phyloP scores from a whole-genome alignment of 257 asterid genomes.

The Verbascum thapsus region DNA sequence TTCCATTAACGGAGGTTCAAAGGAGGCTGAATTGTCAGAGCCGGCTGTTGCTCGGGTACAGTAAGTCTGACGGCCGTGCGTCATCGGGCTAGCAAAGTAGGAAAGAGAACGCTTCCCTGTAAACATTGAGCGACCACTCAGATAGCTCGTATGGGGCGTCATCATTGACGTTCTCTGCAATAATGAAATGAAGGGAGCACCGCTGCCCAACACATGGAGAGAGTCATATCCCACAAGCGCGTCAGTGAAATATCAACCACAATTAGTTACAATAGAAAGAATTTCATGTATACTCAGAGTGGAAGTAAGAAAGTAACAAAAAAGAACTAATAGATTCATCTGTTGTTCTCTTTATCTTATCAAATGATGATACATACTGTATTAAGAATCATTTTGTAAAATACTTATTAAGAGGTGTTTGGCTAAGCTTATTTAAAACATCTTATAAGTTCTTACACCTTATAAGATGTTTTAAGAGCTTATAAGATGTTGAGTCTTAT shows the following conservation, averaged over 20 bases:
- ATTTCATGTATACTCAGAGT: too few species aligned
- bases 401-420: neutral
- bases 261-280: too few species aligned
- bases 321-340: neutral
- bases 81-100: constrained; percentile 26
- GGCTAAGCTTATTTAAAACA: too few species aligned
- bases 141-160: constrained; percentile 23
- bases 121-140: constrained; percentile 22
- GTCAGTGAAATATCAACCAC: too few species aligned
- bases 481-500: too few species aligned
- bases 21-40: constrained; percentile 41
- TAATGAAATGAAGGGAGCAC: constrained; percentile 34
- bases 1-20: constrained; percentile 64
- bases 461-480: too few species aligned
- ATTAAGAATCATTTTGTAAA: neutral
- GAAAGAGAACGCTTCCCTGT: constrained; percentile 34
- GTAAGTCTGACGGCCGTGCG: constrained; percentile 40
- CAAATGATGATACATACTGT: neutral
- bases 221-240: too few species aligned
- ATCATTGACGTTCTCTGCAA: constrained; percentile 31
- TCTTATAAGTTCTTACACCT: too few species aligned
- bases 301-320: neutral
- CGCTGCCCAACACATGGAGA: constrained; percentile 31
- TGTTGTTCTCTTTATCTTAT: neutral
- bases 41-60: constrained; percentile 54